phyloP scores from a whole-genome alignment of 2,329 filamentous ascomycete species.

The Phaeophleospora eucalypticola region DNA sequence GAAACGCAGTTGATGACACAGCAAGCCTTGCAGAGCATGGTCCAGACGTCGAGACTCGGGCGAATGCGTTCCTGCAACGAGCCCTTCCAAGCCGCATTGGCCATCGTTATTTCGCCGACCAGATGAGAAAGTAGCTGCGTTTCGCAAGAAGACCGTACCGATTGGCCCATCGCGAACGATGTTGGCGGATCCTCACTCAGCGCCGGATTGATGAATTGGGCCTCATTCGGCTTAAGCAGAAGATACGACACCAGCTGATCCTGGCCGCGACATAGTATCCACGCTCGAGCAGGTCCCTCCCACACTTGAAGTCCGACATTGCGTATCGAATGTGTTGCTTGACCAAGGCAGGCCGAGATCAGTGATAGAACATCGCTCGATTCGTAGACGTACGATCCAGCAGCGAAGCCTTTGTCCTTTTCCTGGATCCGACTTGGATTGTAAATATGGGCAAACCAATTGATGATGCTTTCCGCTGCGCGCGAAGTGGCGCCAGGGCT shows the following conservation, averaged over 20 bases:
- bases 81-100: constrained; percentile 16
- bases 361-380: constrained; percentile 65
- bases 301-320: constrained; percentile 34
- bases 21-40: constrained; percentile 22
- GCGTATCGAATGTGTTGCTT: constrained; percentile 29
- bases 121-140: constrained; percentile 22
- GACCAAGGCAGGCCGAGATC: constrained; percentile 65
- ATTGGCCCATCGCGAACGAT: not conserved
- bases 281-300: constrained; percentile 42
- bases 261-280: constrained; percentile 40
- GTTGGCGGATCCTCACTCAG: not conserved
- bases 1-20: constrained; percentile 28
- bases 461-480: constrained; percentile 67
- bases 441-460: constrained; percentile 82
- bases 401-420: constrained; percentile 62
- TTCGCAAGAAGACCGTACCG: constrained; percentile 17
- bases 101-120: constrained; percentile 18
- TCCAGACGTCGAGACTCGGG: constrained; percentile 20
- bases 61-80: constrained; percentile 5
- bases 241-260: constrained; percentile 47
- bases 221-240: constrained; percentile 35
- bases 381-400: constrained; percentile 59
- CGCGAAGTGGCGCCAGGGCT: constrained; percentile 64
- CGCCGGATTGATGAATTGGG: constrained; percentile 4
- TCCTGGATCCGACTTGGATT: constrained; percentile 54